Base-by-base conservation (phyloP, 2,329 filamentous ascomycete genomes). In the Incumbomyces lentus region DNA sequence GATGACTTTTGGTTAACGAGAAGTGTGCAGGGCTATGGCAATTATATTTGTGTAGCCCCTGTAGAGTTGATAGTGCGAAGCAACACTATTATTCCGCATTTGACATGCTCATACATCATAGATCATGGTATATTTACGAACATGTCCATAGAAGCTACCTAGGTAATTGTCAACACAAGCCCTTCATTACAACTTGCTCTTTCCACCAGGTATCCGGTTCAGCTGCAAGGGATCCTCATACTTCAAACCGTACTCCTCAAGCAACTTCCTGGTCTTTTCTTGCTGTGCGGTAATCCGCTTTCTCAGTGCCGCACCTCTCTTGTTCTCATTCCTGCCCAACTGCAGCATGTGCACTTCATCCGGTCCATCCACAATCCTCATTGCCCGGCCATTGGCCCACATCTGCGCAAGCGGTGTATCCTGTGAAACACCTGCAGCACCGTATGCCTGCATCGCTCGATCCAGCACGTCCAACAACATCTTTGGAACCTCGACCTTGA, bases 371-470 rank as follows among this genome's bases (percentile, higher is more conserved):
- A 87, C 88, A 56, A 95, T 78, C 51, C 86, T 75, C 66, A 95
- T 73, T 6, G 89, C 95, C 49, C 88, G 74, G 59, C 88, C 85
- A 81, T 86, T 94, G 78, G 89, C 82, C 55, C 55, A 57, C 53
- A 55, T 55, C 62, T 73, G 75, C 11, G 88, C 89, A 53, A 98
- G 72, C 16, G 92, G 92, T 1, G 92, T 96, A 62, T 98, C 92
- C 72, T 96, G 92, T 60, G 80, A 85, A 40, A 98, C 84, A 62
- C 92, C 92, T 3, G 85, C 87, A 49, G 82, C 92, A 50, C 92
- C 92, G 60, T 89, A 95, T 0, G 86, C 78, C 74, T 98, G 92
- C 11, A 98, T 81, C 0, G 92, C 92, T 51, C 89, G 84, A 72
- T 98, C 92, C 58, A 98, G 90, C 58, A 96, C 86, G 14, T 79